Evolutionary conservation across 441 rosid species (phyloP), one percentile per base, ranked within the genome.

Genomic region (Isatis lusitanica): DNA sequence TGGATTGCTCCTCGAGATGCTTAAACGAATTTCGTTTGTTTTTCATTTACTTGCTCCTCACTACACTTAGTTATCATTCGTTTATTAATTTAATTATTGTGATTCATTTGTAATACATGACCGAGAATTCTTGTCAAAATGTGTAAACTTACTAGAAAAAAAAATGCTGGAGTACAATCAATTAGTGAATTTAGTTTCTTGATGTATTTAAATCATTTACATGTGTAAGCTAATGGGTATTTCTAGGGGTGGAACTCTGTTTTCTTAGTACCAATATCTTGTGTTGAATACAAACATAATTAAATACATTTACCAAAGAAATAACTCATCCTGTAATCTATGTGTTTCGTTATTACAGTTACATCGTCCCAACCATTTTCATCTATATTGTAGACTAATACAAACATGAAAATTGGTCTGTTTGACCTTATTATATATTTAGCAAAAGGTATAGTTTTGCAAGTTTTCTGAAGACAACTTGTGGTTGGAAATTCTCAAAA

Each of bases 1-100:
- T 91, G 98, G 98, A 91, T 93, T 30, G 86, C 86, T 9, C 94
- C 96, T 1, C 62, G 67, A 43, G 97, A 93, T 48, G 92, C 93
- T 36, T 93, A 82, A 82, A 61, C 30, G 44, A 46, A 16, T 24
- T 57, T 70, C 63, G 42, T 18, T 21, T 39, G 39, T 42, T 24
- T 18, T 26, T 56, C 43, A 17, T 24, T 42, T 12, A 0, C 58
- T 5, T 8, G 2, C 28, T 8, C 63, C 9, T 16, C 12, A 16
- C 40, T 17, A 48, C 42, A 38, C 15, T 63, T 61, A 61, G 48
- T n/a, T 42, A 8, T 42, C 67, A 63, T 63, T 63, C 40, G 10
- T 63, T 63, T 15, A 62, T 62, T 62, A 1, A 28, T 43, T 62
- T 44, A 11, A 40, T 61, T 35, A 21, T 39, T 39, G 47, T 18